A percentile compares a stretch with the other conserved stretches of the same genome.
Evolutionary conservation across 2,329 filamentous ascomycete species (phyloP).

Genomic region (Claviceps citrina): DNA sequence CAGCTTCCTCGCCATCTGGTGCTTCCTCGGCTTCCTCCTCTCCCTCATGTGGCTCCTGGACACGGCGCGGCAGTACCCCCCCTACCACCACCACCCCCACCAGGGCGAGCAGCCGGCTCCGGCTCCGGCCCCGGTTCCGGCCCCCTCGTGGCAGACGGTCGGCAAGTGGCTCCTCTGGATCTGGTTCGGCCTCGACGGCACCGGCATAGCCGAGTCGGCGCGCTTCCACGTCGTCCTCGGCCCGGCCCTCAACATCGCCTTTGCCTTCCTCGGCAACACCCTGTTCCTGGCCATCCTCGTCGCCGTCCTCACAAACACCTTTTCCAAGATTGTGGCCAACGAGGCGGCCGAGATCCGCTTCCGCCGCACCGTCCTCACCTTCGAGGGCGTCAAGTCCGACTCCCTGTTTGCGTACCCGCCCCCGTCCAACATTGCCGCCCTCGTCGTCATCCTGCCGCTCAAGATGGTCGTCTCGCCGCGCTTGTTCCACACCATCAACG

Average conservation of each 20-base stretch:
- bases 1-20: constrained; percentile 50
- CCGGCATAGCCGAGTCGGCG: constrained; percentile 32
- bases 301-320: constrained; percentile 58
- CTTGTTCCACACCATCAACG: constrained; percentile 58
- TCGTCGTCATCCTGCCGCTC: constrained; percentile 47
- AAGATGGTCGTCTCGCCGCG: constrained; percentile 46
- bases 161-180: constrained; percentile 69
- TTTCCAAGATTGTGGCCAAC: constrained; percentile 53
- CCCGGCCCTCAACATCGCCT: constrained; percentile 53
- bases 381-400: constrained; percentile 60
- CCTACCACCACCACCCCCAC: too few species aligned
- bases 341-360: constrained; percentile 58
- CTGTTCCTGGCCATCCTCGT: constrained; percentile 61
- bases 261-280: constrained; percentile 60
- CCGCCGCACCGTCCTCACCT: constrained; percentile 53
- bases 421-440: constrained; percentile 53
- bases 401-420: constrained; percentile 55
- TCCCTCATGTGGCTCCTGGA: constrained; percentile 49
- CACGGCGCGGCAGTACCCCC: too few species aligned
- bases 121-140: constrained; percentile 10
- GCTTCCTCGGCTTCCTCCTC: constrained; percentile 56
- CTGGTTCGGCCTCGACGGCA: constrained; percentile 60
- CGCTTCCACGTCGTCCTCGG: constrained; percentile 54
- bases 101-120: too few species aligned
- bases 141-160: constrained; percentile 34